Percentiles rank a stretch among this genome's conserved stretches.
These are phyloP conservation scores for Penicillium crustosum DNA, from an alignment of 2,329 filamentous ascomycete species.

Conservation along the genomic window DNA sequence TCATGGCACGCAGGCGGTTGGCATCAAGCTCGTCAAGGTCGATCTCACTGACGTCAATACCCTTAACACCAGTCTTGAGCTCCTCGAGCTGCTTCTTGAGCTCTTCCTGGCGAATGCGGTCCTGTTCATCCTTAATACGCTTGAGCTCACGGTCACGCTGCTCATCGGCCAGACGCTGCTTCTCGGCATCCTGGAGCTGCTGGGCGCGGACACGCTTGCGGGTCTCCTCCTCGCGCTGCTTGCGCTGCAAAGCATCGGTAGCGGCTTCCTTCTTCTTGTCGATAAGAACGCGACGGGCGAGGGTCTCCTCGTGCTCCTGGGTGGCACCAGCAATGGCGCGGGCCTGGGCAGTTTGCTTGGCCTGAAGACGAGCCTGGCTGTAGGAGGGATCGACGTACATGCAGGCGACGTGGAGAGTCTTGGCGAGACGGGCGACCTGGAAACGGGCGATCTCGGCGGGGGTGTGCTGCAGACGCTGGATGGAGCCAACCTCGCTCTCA, in stretches of 20 bases:
- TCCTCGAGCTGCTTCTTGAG: constrained; percentile 90
- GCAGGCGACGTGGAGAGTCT: constrained; percentile 87
- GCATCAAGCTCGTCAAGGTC: constrained; percentile 85
- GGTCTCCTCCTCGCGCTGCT: constrained; percentile 88
- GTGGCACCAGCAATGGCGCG: constrained; percentile 86
- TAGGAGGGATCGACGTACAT: constrained; percentile 92
- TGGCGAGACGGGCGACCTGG: constrained; percentile 86
- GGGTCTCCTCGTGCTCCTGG: constrained; percentile 81
- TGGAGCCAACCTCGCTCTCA: constrained; percentile 77
- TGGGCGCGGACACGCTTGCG: constrained; percentile 84
- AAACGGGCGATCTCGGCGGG: constrained; percentile 96
- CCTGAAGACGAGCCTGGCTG: constrained; percentile 75
- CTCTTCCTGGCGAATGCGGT: constrained; percentile 88
- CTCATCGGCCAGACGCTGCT: constrained; percentile 84
- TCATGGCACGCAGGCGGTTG: constrained; percentile 87
- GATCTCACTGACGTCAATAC: constrained; percentile 67
- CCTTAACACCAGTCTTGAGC: constrained; percentile 83
- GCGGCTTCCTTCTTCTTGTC: constrained; percentile 96
- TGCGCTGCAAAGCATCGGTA: constrained; percentile 81
- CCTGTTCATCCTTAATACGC: constrained; percentile 80
- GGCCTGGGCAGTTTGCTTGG: constrained; percentile 74
- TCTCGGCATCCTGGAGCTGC: constrained; percentile 85
- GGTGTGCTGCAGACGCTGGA: constrained; percentile 95
- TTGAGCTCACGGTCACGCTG: constrained; percentile 86
- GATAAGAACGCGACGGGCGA: constrained; percentile 85